Evolutionary conservation across 306 rosid genomes (phyloP).

Genomic region (Casuarina equisetifolia): DNA sequence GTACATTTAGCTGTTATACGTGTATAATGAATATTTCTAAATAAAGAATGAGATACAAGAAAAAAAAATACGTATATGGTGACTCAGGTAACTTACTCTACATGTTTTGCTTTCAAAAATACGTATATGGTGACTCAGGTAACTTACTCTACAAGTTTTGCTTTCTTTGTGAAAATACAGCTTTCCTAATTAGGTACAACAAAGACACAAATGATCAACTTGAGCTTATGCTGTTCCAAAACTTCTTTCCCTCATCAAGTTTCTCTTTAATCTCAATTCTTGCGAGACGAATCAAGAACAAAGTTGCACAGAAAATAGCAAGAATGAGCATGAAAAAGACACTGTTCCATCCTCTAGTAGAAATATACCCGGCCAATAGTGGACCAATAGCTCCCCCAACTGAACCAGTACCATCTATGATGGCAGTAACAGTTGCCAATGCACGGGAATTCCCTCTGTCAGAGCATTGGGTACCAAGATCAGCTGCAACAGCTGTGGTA

Average conservation of each 20-base stretch:
- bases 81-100: slow-evolving; percentile 19
- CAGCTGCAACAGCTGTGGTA: slow-evolving; percentile 91
- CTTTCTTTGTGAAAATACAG: slow-evolving; percentile 5
- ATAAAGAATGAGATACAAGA: slow-evolving; percentile 21
- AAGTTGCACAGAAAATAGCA: slow-evolving; percentile 59
- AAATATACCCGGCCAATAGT: slow-evolving; percentile 76
- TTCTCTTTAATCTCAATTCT: slow-evolving; percentile 64
- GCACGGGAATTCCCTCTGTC: slow-evolving; percentile 62
- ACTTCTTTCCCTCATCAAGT: slow-evolving; percentile 49
- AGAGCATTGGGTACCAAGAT: slow-evolving; percentile 69
- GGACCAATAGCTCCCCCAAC: slow-evolving; percentile 92
- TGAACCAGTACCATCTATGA: slow-evolving; percentile 92
- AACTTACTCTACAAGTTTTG: slow-evolving; percentile 13
- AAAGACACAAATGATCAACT: neutral
- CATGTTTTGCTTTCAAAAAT: slow-evolving; percentile 10
- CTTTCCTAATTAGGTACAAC: slow-evolving; percentile 1
- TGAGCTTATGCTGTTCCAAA: slow-evolving; percentile 30
- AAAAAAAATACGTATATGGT: slow-evolving; percentile 14
- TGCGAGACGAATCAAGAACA: slow-evolving; percentile 60
- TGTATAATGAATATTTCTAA: slow-evolving; percentile 4
- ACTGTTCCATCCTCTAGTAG: slow-evolving; percentile 75
- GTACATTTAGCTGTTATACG: neutral
- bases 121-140: slow-evolving; percentile 18
- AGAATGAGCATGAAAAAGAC: slow-evolving; percentile 77
- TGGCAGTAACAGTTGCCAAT: slow-evolving; percentile 84